phyloP scores from a whole-genome alignment of 306 rosid species.

The Coriaria nepalensis region DNA sequence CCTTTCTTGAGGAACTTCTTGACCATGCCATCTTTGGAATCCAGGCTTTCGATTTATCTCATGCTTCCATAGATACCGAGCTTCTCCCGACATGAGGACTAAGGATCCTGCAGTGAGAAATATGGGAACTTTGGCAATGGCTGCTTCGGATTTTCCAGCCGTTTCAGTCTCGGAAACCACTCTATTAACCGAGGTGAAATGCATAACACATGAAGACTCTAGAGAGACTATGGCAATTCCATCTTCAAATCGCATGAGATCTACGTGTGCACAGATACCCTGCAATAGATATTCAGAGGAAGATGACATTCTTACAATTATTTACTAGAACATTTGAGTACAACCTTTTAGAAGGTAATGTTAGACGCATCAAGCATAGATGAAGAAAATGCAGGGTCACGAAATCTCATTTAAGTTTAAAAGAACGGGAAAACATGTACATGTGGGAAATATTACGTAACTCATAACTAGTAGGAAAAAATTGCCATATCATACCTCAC shows the following conservation, averaged over 20 bases:
- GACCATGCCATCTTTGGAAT: constrained; percentile 63
- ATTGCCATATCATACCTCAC: constrained; percentile 28
- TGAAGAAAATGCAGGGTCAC: too few species aligned
- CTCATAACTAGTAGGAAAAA: too few species aligned
- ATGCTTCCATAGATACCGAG: constrained; percentile 74
- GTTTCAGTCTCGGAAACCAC: constrained; percentile 1
- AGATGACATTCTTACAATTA: background rate
- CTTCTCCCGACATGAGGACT: constrained; percentile 70
- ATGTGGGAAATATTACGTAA: too few species aligned
- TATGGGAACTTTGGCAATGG: constrained; percentile 29
- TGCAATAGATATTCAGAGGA: constrained; percentile 10
- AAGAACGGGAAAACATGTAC: too few species aligned
- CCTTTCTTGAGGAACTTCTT: constrained; percentile 34
- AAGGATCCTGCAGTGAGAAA: constrained; percentile 60
- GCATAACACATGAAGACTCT: constrained; percentile 78
- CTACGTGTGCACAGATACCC: constrained; percentile 80
- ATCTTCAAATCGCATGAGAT: constrained; percentile 78
- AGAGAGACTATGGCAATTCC: constrained; percentile 79
- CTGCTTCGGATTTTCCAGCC: constrained; percentile 6
- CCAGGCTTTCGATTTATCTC: constrained; percentile 70
- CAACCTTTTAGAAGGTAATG: background rate
- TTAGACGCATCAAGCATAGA: too few species aligned
- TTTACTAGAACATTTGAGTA: background rate
- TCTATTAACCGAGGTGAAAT: constrained; percentile 38
- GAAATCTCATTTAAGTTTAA: too few species aligned